Conservation (phyloP, 148 eudicot genomes). For the Rhododendron henanense region DNA sequence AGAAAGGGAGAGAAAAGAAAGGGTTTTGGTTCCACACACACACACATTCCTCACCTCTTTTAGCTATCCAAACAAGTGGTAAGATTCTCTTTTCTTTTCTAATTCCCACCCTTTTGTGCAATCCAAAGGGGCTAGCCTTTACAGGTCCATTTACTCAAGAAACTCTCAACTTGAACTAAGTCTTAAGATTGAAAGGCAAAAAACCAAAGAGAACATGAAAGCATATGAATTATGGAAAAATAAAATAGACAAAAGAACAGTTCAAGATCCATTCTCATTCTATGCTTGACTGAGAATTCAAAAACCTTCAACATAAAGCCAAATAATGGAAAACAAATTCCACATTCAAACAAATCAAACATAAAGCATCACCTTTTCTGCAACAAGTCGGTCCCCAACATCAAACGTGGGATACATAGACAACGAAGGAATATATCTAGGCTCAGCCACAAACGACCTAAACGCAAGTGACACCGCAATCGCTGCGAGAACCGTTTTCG, state of each 20-base stretch:
- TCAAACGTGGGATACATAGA: slow-evolving; percentile 98
- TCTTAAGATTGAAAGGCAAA: neutral
- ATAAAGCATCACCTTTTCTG: slow-evolving; percentile 74
- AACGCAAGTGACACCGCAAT: slow-evolving; percentile 82
- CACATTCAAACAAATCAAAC: neutral
- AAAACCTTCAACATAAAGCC: neutral
- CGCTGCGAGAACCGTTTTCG: slow-evolving; percentile 76
- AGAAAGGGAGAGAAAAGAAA: neutral
- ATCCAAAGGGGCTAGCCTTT: neutral
- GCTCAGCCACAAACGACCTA: slow-evolving; percentile 86
- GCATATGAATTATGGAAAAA: neutral
- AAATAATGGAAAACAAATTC: neutral
- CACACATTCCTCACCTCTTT: neutral
- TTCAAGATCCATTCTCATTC: slow-evolving; percentile 5
- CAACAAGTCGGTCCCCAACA: slow-evolving; percentile 90
- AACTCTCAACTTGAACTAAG: neutral
- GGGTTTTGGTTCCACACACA: neutral
- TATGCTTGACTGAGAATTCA: neutral
- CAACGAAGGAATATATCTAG: slow-evolving; percentile 90
- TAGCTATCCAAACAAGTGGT: neutral
- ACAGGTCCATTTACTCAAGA: neutral
- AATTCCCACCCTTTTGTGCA: neutral
- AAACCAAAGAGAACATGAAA: neutral
- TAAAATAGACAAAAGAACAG: neutral
- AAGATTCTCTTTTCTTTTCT: neutral